Evolutionary conservation across 2,329 filamentous ascomycete genomes (phyloP), one percentile per base, ranked within the genome.

Genomic region (Hortaea werneckii): DNA sequence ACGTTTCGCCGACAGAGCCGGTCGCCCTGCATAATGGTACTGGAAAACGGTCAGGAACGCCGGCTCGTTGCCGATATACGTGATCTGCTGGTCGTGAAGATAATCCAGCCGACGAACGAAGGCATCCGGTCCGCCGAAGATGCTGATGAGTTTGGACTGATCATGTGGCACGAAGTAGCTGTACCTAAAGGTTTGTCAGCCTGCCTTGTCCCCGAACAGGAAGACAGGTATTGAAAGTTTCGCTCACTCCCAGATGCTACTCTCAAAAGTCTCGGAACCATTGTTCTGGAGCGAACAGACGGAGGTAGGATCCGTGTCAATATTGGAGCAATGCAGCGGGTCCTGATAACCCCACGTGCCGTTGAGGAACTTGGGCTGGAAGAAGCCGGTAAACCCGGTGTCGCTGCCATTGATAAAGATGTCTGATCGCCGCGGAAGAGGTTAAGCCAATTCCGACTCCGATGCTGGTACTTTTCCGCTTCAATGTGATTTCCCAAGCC

Each of bases 111-210:
- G 71, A 28, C 71, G 62, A 1, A 76, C 67, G 58, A 84, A 83
- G 1, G 63, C 69, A 1, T 67, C 64, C 0, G 66, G 53, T 0
- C 80, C 81, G n/a, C 80, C 80, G 41, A 44, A 82, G 67, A 27
- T 67, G 63, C 46, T 82, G 67, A 60, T 70, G 12, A 71, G 55
- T 5, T 59, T 61, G 6, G 61, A 58, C 37, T 69, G 57, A 39
- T 86, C 82, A 60, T 85, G 82, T 41, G 82, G 75, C n/a, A 79
- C 76, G 48, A 80, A 81, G 69, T 82, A 80, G 5, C 75, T 78
- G 64, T 85, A 85, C 40, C 32, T 35, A 20, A 20, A 20, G 20
- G 4, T 20, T 20, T 20, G 2, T 20, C 20, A 20, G 20, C 20
- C 4, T 20, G 20, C 20, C 20, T 20, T 4, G 32, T 35, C 32